Evolutionary conservation across 2,329 filamentous ascomycete species (phyloP).

Genomic region (Lasiodiplodia theobromae): DNA sequence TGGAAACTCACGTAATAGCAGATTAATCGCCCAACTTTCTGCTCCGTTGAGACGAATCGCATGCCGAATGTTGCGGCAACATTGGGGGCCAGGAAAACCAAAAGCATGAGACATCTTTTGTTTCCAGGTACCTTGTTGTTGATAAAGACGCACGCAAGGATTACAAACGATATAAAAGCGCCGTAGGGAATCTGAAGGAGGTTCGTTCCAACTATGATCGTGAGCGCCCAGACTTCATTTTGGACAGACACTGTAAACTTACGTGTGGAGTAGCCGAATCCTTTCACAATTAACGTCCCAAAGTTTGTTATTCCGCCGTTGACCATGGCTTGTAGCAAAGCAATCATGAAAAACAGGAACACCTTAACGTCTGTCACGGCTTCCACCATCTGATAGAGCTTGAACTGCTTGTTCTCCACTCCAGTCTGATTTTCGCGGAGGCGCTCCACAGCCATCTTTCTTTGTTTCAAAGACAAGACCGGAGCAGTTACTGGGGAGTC

Average conservation of each 20-base stretch:
- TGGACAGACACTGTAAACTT: background rate
- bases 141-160: conserved; percentile 32
- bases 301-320: conserved; percentile 53
- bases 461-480: conserved; percentile 53
- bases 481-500: conserved; percentile 68
- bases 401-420: conserved; percentile 60
- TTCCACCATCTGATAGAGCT: conserved; percentile 55
- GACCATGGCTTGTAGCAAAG: conserved; percentile 42
- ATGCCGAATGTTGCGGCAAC: background rate
- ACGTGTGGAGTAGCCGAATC: conserved; percentile 48
- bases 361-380: conserved; percentile 53
- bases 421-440: conserved; percentile 57
- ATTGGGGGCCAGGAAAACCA: background rate
- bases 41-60: background rate
- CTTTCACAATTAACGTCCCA: conserved; percentile 44
- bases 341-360: conserved; percentile 43
- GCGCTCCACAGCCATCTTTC: conserved; percentile 44
- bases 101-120: background rate
- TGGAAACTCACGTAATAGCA: conserved; percentile 1
- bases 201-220: conserved; percentile 33
- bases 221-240: background rate
- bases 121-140: background rate
- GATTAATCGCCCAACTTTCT: background rate
- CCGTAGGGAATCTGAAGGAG: conserved; percentile 41
- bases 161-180: conserved; percentile 34